phyloP scores from a whole-genome alignment of 306 rosid genomes.

The Citrullus colocynthis region DNA sequence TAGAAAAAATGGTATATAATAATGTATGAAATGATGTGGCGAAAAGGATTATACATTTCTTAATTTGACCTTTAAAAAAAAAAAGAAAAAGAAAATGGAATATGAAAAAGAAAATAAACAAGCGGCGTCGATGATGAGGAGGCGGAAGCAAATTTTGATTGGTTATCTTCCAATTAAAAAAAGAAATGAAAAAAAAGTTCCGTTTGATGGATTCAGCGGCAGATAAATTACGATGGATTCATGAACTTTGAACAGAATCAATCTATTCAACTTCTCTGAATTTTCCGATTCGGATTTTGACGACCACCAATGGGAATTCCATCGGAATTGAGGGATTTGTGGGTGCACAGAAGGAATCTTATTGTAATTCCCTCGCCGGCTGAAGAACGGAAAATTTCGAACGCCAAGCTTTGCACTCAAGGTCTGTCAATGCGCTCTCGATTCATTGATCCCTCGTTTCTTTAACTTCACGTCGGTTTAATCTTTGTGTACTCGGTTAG shows the following conservation, averaged over 20 bases:
- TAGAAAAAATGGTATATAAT: no score
- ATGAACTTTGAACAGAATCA: not conserved
- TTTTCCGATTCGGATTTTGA: not conserved
- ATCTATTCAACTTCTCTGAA: not conserved
- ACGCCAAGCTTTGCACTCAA: conserved; percentile 40
- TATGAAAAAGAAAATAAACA: not conserved
- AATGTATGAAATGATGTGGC: no score
- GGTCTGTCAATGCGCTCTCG: conserved; percentile 13
- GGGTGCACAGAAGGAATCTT: conserved; percentile 21
- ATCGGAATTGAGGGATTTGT: conserved; percentile 46
- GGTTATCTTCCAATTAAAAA: not conserved
- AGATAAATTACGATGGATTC: not conserved
- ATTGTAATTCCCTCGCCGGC: conserved; percentile 56
- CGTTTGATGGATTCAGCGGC: not conserved
- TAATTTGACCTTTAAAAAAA: not conserved
- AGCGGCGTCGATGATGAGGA: not conserved
- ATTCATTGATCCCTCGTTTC: not conserved
- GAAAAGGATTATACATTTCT: not conserved
- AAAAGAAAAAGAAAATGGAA: no score
- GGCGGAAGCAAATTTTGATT: not conserved
- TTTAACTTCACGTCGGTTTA: not conserved
- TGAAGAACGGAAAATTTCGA: conserved; percentile 40
- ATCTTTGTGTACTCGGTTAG: not conserved
- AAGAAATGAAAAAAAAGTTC: not conserved
- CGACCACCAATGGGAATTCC: conserved; percentile 45